Evolutionary conservation across 768 basidiomycete species (phyloP).

Genomic region (Mycena polygramma): DNA sequence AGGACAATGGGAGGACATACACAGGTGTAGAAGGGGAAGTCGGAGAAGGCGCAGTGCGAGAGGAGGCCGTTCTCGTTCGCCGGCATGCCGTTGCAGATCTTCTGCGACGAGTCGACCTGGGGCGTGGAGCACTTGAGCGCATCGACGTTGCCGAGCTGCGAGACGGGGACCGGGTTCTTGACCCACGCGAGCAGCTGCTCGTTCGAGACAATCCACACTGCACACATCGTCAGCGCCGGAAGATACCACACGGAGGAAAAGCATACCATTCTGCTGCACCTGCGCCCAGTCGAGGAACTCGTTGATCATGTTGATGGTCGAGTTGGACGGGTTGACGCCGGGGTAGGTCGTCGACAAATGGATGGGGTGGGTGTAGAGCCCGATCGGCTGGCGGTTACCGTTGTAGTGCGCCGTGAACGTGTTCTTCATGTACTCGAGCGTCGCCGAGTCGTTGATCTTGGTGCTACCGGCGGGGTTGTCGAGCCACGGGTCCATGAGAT

Average conservation of each 20-base stretch:
- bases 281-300: slow-evolving; percentile 88
- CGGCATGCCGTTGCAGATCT: too few relatives aligned
- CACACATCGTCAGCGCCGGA: neutral
- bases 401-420: slow-evolving; percentile 84
- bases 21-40: too few relatives aligned
- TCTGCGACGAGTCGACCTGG: slow-evolving; percentile 60
- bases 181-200: slow-evolving; percentile 84
- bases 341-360: slow-evolving; percentile 71
- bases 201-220: slow-evolving; percentile 82
- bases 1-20: slow-evolving; percentile 55
- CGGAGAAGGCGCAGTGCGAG: too few relatives aligned
- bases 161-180: slow-evolving; percentile 72
- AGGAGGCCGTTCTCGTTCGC: too few relatives aligned
- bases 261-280: slow-evolving; percentile 68
- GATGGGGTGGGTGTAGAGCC: slow-evolving; percentile 86
- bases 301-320: slow-evolving; percentile 83
- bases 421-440: slow-evolving; percentile 77
- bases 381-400: slow-evolving; percentile 82
- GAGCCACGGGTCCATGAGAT: slow-evolving; percentile 89
- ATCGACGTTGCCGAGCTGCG: slow-evolving; percentile 65
- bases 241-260: neutral
- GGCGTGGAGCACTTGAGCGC: slow-evolving; percentile 77
- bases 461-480: slow-evolving; percentile 54
- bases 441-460: slow-evolving; percentile 69
- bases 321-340: slow-evolving; percentile 62